Evolutionary conservation across 2,329 filamentous ascomycete genomes (phyloP).

Genomic region (Penicillium psychrosexuale): DNA sequence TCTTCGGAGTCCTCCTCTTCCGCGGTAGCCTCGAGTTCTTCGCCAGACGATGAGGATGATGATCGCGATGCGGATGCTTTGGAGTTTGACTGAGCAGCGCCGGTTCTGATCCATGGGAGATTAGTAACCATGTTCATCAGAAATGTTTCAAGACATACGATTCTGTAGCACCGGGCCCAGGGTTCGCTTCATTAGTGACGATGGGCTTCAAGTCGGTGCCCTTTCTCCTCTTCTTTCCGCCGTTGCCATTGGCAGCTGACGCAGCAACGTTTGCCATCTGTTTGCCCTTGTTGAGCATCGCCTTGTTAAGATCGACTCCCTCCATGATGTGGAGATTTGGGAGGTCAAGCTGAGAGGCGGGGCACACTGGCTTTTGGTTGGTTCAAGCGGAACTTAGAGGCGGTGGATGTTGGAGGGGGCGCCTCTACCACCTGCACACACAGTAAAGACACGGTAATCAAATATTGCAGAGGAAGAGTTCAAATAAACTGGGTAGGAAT

Average conservation of each 20-base stretch:
- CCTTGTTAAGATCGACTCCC: constrained; percentile 62
- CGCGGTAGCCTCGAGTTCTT: constrained; percentile 87
- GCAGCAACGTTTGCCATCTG: constrained; percentile 54
- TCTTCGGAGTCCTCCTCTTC: constrained; percentile 99
- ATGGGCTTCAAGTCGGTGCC: constrained; percentile 63
- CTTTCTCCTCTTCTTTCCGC: constrained; percentile 64
- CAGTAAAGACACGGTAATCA: background rate
- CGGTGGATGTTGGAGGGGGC: constrained; percentile 16
- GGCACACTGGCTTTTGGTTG: constrained; percentile 19
- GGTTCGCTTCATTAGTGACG: constrained; percentile 58
- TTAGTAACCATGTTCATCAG: constrained; percentile 6
- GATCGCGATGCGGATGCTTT: constrained; percentile 63
- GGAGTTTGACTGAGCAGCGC: constrained; percentile 13
- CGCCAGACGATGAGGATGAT: constrained; percentile 71
- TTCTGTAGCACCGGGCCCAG: constrained; percentile 35
- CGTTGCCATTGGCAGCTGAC: constrained; percentile 52
- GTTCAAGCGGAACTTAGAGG: constrained; percentile 9
- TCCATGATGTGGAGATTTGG: constrained; percentile 52
- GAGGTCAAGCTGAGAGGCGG: constrained; percentile 23
- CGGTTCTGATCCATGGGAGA: constrained; percentile 28
- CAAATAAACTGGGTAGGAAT: background rate
- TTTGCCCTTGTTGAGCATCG: constrained; percentile 64
- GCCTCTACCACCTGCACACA: background rate
- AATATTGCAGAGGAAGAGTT: background rate
- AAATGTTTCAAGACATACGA: constrained; percentile 33